phyloP scores from a whole-genome alignment of 164 flowering plant genomes.

The Nelumbo lutea region DNA sequence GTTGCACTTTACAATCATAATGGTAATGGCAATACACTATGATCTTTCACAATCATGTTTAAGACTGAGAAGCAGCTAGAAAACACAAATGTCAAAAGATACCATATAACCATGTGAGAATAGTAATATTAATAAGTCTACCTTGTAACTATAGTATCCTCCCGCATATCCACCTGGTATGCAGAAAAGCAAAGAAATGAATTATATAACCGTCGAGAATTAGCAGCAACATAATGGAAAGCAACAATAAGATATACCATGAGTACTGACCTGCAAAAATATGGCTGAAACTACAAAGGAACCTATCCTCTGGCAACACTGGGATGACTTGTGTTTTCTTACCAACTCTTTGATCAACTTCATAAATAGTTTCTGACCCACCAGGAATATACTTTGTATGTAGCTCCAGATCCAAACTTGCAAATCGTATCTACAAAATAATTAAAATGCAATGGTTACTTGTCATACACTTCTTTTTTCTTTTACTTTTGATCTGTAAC shows the following conservation, averaged over 20 bases:
- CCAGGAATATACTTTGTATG: constrained; percentile 76
- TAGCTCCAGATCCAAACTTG: constrained; percentile 77
- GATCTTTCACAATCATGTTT: too few species aligned
- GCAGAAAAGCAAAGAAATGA: constrained; percentile 4
- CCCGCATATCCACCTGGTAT: constrained; percentile 88
- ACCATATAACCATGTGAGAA: background rate
- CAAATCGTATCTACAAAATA: constrained; percentile 55
- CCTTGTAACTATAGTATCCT: constrained; percentile 99
- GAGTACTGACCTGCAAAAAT: constrained; percentile 77
- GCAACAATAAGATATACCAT: background rate
- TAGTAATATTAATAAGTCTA: constrained; percentile 16
- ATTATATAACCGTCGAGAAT: background rate
- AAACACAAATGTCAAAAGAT: constrained; percentile 5
- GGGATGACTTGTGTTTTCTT: constrained; percentile 73
- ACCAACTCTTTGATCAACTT: constrained; percentile 69
- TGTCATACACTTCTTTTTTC: background rate
- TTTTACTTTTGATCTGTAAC: too few species aligned
- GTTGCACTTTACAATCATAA: too few species aligned
- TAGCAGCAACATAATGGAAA: background rate
- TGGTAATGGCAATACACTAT: too few species aligned
- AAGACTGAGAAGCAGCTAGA: background rate
- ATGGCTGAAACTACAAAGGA: constrained; percentile 92
- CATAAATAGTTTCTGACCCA: constrained; percentile 79
- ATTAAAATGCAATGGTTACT: background rate
- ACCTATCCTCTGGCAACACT: constrained; percentile 81